Conservation (phyloP, 2,329 filamentous ascomycete species). For the Xylaria sp. region DNA sequence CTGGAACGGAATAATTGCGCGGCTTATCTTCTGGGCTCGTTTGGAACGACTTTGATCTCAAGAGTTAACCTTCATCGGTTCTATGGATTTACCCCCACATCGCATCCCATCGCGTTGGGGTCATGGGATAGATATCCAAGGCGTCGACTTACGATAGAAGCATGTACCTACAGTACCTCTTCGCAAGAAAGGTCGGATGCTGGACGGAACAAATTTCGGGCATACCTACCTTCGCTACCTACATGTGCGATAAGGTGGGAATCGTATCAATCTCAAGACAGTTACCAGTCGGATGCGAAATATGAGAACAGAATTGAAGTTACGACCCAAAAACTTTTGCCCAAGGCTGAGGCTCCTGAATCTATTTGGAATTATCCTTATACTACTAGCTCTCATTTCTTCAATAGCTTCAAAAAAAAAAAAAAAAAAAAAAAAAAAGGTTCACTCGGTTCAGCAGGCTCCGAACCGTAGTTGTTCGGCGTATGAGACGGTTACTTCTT, state of each 20-base stretch:
- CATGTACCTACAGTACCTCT: slow-evolving; percentile 5
- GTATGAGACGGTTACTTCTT: slow-evolving; percentile 8
- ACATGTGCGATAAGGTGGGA: not conserved
- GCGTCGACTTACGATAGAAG: not conserved
- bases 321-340: not conserved
- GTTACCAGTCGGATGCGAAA: not conserved
- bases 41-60: not conserved
- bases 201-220: not conserved
- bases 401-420: not conserved
- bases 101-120: not conserved
- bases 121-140: slow-evolving; percentile 12
- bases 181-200: not conserved
- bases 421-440: not conserved
- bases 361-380: not conserved
- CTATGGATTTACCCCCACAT: slow-evolving; percentile 3
- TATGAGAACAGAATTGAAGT: not conserved
- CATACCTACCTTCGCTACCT: not conserved
- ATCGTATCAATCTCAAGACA: not conserved
- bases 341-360: not conserved
- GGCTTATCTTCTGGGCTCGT: not conserved
- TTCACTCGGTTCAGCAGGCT: slow-evolving; percentile 27
- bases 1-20: not conserved
- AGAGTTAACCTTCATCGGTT: not conserved
- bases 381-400: not conserved
- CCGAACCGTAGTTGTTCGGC: slow-evolving; percentile 19